Evolutionary conservation across 2,329 filamentous ascomycete species (phyloP), one percentile per base, ranked within the genome.

Genomic region (Amesomyces nigricolor): DNA sequence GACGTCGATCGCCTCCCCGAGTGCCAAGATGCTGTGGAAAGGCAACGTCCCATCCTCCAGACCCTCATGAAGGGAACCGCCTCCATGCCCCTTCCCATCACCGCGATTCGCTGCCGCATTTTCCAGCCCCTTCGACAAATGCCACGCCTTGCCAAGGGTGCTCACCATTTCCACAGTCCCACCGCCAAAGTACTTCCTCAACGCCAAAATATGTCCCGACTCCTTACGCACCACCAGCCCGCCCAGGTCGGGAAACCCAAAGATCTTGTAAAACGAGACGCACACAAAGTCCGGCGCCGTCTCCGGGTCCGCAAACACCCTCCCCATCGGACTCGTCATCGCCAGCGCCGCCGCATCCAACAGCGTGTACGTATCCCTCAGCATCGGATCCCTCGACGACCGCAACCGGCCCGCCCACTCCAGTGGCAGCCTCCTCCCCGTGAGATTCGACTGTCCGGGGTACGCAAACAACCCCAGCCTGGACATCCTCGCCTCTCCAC

Each of bases 401-500:
- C 75, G 68, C 29, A 72, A 63, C 52, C 64, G 65, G 14, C 70
- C 68, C 10, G 73, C 68, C 85, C 85, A 88, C 1, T 71, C 67
- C 29, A 82, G 68, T 4, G 85, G 83, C 42, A 87, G 70, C 56
- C 84, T 75, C 17, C 81, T 75, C 7, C 85, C 85, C 43, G 81
- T 85, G 75, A 88, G 83, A 64, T 88, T 88, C 29, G 83, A 87
- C 66, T 88, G 85, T 0, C 80, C 85, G 3, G 85, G 83, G 65
- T 83, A 88, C 17, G 82, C 82, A 60, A 88, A 83, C 3, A 81
- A 65, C 1, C 73, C 72, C 9, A 74, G 66, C 8, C 67, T 55
- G n/a, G 32, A 39, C 30, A 16, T 26, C 22, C 22, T 26, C 22
- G 22, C n/a, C 61, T 56, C n/a, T 13, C 30, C 29, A 9, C 10